Conservation (phyloP, 345 rosid species). For the Theobroma cacao region DNA sequence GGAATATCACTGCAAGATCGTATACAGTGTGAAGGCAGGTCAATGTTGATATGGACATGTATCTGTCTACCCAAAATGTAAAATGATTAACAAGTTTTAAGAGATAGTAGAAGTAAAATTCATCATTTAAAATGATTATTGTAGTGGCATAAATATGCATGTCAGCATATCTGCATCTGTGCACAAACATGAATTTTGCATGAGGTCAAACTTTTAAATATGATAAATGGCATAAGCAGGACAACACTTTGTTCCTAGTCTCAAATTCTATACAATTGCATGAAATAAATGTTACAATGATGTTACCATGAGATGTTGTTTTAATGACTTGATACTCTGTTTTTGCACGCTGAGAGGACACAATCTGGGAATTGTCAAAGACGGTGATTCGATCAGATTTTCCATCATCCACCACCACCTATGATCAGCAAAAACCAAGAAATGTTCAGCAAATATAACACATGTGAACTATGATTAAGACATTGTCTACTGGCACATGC, state of each 20-base stretch:
- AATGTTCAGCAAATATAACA: not conserved
- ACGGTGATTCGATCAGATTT: constrained; percentile 88
- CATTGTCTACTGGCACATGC: not conserved
- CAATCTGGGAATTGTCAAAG: constrained; percentile 36
- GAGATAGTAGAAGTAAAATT: not conserved
- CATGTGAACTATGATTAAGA: not conserved
- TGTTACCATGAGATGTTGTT: constrained; percentile 57
- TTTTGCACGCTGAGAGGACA: constrained; percentile 72
- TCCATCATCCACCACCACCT: constrained; percentile 86
- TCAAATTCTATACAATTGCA: not conserved
- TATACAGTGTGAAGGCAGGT: not conserved
- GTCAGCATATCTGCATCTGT: not conserved
- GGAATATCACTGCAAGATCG: not conserved
- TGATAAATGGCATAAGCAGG: not conserved
- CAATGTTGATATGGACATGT: not conserved
- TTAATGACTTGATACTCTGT: constrained; percentile 77
- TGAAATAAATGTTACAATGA: not conserved
- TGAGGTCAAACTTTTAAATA: not conserved
- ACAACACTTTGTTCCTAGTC: not conserved
- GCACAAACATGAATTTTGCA: not conserved
- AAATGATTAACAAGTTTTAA: not conserved
- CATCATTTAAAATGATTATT: not conserved
- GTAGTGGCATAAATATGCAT: not conserved
- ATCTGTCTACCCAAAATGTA: not conserved
- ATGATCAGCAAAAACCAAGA: constrained; percentile 1